Evolutionary conservation across 1,284 basidiomycete species (phyloP).

Genomic region (Boletellus deceptivus): DNA sequence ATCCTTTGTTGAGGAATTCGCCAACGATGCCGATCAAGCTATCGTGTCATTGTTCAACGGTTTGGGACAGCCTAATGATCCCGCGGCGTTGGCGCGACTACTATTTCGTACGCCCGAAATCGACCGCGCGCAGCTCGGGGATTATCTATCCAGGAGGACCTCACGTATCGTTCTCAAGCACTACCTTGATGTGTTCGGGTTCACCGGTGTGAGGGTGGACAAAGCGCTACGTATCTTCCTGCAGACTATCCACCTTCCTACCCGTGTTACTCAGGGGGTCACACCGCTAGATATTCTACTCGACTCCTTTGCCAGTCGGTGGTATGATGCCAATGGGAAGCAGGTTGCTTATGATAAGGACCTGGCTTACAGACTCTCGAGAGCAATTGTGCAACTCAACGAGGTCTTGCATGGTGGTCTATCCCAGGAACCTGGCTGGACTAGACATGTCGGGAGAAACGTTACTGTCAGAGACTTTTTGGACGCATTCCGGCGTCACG

Average conservation of each 20-base stretch:
- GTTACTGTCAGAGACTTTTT: slow-evolving; percentile 76
- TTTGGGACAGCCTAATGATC: slow-evolving; percentile 57
- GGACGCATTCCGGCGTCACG: slow-evolving; percentile 73
- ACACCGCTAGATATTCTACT: slow-evolving; percentile 63
- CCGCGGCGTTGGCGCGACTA: slow-evolving; percentile 70
- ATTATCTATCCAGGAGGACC: slow-evolving; percentile 72
- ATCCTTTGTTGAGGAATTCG: slow-evolving; percentile 73
- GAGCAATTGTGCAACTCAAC: slow-evolving; percentile 86
- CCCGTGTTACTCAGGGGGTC: slow-evolving; percentile 44
- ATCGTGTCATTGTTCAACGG: slow-evolving; percentile 63
- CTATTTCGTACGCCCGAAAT: slow-evolving; percentile 85
- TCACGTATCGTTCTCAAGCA: slow-evolving; percentile 76
- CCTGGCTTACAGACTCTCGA: slow-evolving; percentile 74
- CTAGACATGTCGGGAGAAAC: slow-evolving; percentile 59
- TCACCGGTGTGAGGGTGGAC: slow-evolving; percentile 82
- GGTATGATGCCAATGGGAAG: slow-evolving; percentile 86
- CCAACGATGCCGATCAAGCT: slow-evolving; percentile 69
- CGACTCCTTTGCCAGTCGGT: slow-evolving; percentile 85
- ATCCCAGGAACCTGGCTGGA: slow-evolving; percentile 58
- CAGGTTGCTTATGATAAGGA: slow-evolving; percentile 78
- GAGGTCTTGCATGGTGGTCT: slow-evolving; percentile 72
- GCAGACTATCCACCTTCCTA: slow-evolving; percentile 73
- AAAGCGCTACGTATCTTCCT: slow-evolving; percentile 87
- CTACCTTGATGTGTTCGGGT: slow-evolving; percentile 86
- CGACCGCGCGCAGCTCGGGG: slow-evolving; percentile 80